phyloP scores from a whole-genome alignment of 2,329 filamentous ascomycete genomes.

The Pseudocercospora eumusae region DNA sequence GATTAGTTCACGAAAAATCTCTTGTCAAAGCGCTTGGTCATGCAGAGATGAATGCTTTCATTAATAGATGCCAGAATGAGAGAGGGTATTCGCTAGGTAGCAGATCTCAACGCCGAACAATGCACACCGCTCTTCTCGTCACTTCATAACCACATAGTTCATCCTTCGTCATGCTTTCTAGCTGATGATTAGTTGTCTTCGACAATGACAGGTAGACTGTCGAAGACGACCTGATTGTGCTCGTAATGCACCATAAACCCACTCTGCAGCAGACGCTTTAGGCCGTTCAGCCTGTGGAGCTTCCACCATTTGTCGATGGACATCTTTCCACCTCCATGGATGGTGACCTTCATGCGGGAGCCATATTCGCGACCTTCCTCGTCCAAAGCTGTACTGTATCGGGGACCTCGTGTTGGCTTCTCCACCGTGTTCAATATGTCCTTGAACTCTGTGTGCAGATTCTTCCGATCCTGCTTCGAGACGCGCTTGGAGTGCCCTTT shows the following conservation, averaged over 20 bases:
- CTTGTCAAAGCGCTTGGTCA: neutral
- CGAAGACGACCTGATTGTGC: constrained; percentile 61
- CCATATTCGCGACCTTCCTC: constrained; percentile 62
- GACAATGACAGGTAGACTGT: constrained; percentile 54
- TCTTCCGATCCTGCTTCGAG: constrained; percentile 66
- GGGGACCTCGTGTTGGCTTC: constrained; percentile 65
- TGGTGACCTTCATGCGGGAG: constrained; percentile 62
- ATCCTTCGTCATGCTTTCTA: neutral
- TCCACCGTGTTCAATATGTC: constrained; percentile 68
- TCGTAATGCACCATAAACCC: constrained; percentile 66
- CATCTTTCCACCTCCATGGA: constrained; percentile 59
- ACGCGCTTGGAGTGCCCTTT: constrained; percentile 62
- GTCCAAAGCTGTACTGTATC: constrained; percentile 65
- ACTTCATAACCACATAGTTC: neutral
- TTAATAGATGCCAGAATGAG: neutral
- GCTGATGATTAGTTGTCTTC: constrained; percentile 28
- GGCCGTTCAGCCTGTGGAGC: constrained; percentile 61
- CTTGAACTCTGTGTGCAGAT: constrained; percentile 65
- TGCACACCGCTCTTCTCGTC: neutral
- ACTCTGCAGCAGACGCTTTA: constrained; percentile 62
- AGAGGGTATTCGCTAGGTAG: constrained; percentile 1
- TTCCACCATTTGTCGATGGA: constrained; percentile 75
- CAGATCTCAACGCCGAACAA: constrained; percentile 3
- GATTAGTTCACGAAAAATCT: neutral
- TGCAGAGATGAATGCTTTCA: neutral